A percentile compares a stretch with the other conserved stretches of the same genome.
These are phyloP conservation scores for Saccharomyces pastorianus DNA, from an alignment of 1,139 yeast species.

Conservation along the genomic window DNA sequence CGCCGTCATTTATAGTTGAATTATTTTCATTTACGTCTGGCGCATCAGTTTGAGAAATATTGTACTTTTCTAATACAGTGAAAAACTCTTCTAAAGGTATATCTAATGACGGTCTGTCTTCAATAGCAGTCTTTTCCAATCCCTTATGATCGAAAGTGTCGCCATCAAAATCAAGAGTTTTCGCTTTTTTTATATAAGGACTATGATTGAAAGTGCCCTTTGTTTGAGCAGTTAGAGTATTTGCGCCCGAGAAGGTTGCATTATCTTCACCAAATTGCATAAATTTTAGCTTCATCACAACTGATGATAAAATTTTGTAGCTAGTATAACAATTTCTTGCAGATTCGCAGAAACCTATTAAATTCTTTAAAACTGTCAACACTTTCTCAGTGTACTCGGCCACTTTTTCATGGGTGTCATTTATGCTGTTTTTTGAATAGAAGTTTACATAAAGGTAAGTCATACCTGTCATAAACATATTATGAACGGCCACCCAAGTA, in stretches of 20 bases:
- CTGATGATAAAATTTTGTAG: constrained; percentile 63
- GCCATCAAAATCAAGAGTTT: neutral
- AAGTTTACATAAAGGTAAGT: constrained; percentile 71
- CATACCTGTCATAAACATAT: constrained; percentile 81
- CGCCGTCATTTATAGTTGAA: neutral
- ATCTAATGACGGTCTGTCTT: constrained; percentile 3
- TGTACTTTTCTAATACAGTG: constrained; percentile 19
- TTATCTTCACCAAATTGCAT: neutral
- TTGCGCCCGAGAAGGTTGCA: constrained; percentile 23
- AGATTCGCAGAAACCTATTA: constrained; percentile 69
- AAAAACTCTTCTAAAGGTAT: constrained; percentile 23
- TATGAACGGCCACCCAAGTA: constrained; percentile 92
- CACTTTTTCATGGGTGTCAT: constrained; percentile 44
- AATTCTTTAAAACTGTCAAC: constrained; percentile 49
- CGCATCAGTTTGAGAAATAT: constrained; percentile 6
- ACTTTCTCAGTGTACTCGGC: constrained; percentile 51
- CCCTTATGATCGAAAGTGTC: constrained; percentile 5
- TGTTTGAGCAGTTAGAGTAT: constrained; percentile 1
- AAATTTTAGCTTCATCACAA: constrained; percentile 59
- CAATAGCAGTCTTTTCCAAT: neutral
- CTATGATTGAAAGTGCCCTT: neutral
- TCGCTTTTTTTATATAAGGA: neutral
- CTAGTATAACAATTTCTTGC: constrained; percentile 66
- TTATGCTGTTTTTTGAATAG: constrained; percentile 49
- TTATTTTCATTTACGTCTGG: constrained; percentile 2